Evolutionary conservation across 1,284 basidiomycete species (phyloP).

Genomic region (Stygiomarasmius scandens): DNA sequence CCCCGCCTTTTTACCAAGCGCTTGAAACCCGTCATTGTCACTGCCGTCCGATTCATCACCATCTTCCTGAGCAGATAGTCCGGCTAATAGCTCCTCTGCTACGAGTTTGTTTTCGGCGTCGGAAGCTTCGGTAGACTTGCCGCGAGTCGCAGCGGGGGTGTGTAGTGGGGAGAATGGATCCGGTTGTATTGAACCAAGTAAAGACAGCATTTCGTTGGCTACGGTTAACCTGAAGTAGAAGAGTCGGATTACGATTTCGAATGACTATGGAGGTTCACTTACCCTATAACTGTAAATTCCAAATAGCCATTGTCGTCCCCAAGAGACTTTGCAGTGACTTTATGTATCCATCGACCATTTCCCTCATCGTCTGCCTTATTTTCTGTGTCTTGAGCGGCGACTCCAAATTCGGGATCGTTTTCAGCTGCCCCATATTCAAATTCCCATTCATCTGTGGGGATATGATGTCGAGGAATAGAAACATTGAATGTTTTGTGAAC

Average conservation of each 20-base stretch:
- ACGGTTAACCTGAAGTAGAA: constrained; percentile 72
- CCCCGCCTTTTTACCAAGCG: constrained; percentile 4
- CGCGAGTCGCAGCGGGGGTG: constrained; percentile 32
- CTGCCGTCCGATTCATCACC: constrained; percentile 1
- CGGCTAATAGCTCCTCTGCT: not conserved
- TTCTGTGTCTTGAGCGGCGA: constrained; percentile 35
- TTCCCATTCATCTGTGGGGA: constrained; percentile 80
- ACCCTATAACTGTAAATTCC: constrained; percentile 93
- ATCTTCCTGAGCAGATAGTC: constrained; percentile 1
- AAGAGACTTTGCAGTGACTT: constrained; percentile 67
- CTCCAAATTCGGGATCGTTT: constrained; percentile 73
- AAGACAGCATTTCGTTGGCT: constrained; percentile 93
- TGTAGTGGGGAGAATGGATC: constrained; percentile 83
- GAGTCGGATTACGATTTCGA: constrained; percentile 7
- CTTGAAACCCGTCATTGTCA: constrained; percentile 10
- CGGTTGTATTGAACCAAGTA: constrained; percentile 86
- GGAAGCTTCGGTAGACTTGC: constrained; percentile 3
- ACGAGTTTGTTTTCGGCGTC: constrained; percentile 6
- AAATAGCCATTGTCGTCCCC: constrained; percentile 75
- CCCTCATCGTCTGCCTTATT: constrained; percentile 40
- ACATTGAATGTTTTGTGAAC: constrained; percentile 96
- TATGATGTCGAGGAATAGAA: constrained; percentile 92
- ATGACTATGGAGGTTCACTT: constrained; percentile 27
- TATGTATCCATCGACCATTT: constrained; percentile 83
- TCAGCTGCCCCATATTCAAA: constrained; percentile 85